Percentiles rank a stretch among this genome's conserved stretches.
Conservation (phyloP, 31 red algal genomes). For the Bonnemaisonia californica region DNA sequence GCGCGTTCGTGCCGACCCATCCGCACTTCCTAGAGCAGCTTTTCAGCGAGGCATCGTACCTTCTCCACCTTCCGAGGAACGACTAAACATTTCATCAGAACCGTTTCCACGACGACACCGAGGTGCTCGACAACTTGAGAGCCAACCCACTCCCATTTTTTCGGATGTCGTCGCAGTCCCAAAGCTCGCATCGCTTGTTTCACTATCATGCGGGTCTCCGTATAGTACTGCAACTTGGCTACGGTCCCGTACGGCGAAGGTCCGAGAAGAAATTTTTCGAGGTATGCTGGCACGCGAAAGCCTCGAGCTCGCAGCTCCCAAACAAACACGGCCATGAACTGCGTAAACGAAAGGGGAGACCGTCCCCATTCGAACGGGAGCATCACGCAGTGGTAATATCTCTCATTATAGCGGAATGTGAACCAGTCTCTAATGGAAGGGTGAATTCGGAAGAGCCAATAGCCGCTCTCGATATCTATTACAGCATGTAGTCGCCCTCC, state of each 20-base stretch:
- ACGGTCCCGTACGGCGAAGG: constrained; percentile 18
- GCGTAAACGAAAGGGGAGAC: constrained; percentile 49
- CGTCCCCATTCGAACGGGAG: constrained; percentile 31
- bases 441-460: constrained; percentile 12
- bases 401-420: constrained; percentile 9
- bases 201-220: neutral
- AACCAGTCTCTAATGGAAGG: constrained; percentile 37
- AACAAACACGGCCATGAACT: constrained; percentile 40
- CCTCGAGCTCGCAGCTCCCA: neutral
- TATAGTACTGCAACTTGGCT: neutral
- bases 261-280: constrained; percentile 57
- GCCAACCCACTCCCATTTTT: constrained; percentile 37
- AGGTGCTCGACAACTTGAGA: constrained; percentile 30
- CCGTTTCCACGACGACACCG: constrained; percentile 28
- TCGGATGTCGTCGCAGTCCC: constrained; percentile 24
- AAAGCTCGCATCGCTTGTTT: neutral
- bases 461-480: constrained; percentile 25
- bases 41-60: constrained; percentile 3
- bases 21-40: constrained; percentile 18
- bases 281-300: constrained; percentile 36
- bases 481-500: constrained; percentile 13
- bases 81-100: constrained; percentile 7
- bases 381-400: constrained; percentile 19
- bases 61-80: constrained; percentile 27
- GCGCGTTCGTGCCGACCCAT: constrained; percentile 6